Base-by-base conservation (phyloP, 768 basidiomycete species). In the Trametes sanguinea region DNA sequence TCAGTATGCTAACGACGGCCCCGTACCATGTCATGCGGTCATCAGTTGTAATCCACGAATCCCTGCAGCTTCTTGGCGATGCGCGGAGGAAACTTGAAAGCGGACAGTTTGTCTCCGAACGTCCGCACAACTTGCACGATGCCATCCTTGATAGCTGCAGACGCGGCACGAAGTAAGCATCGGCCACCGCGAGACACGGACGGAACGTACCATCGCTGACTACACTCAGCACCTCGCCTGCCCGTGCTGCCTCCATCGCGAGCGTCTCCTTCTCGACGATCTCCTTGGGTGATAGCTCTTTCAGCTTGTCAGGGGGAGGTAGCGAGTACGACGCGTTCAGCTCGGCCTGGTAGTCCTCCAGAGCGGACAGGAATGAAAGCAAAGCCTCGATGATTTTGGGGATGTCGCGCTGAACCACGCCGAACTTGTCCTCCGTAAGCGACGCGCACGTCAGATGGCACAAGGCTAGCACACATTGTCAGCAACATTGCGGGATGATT, bases 401-500 rank as follows among this genome's bases (percentile, higher is more conserved):
- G 17, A 93, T 90, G 69, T 95, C 94, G 10, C 89, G 80, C 71
- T 95, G 94, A 11, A 94, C 90, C 37, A 87, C 83, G 22, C 93
- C 93, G 69, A 88, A 94, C 17, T 81, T 80, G 75, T 95, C 93
- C 72, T 94, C 94, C 1, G 79, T 78, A 13, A 95, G 75, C 4
- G 93, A 94, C 0, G 87, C 84, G 61, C 86, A 88, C 6, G 83
- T 80, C 7, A 94, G 77, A 51, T 82, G 80, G 1, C 88, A 83
- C 3, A 95, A 77, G 5, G 85, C 92, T 92, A 66, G 14, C 10
- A 56, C 39, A 11, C 56, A 6, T 17, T 30, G 10, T 29, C 11
- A 17, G 47, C 56, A 39, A 22, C 51, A 22, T 2, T 14, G 22
- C 22, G 11, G 35, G 11, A 37, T 37, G 35, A 37, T 37, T 6